phyloP scores from a whole-genome alignment of 805 yeast species.

The Sugiyamaella lignohabitans region DNA sequence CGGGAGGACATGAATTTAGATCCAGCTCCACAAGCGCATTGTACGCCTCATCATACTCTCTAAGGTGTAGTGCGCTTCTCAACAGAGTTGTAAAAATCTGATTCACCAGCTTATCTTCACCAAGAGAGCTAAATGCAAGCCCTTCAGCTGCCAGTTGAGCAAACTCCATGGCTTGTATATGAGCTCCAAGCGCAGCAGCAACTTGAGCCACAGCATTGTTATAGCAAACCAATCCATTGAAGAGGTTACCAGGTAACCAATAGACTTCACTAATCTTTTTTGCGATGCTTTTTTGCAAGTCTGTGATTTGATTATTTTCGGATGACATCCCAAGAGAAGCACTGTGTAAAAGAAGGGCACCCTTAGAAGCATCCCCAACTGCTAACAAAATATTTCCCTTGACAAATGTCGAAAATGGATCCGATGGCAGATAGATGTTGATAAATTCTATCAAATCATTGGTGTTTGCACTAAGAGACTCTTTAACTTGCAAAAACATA shows the following conservation, averaged over 20 bases:
- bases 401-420: conserved; percentile 18
- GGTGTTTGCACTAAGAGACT: background rate
- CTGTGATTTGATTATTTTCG: background rate
- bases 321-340: background rate
- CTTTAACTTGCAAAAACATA: background rate
- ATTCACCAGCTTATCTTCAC: conserved; percentile 12
- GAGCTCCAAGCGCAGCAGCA: conserved; percentile 2
- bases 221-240: conserved; percentile 9
- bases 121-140: conserved; percentile 21
- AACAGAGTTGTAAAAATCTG: conserved; percentile 22
- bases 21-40: conserved; percentile 28
- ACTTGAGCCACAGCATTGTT: conserved; percentile 6
- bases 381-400: conserved; percentile 27
- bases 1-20: conserved; percentile 7
- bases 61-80: conserved; percentile 26
- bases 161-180: conserved; percentile 34
- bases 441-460: conserved; percentile 9
- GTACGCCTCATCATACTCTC: conserved; percentile 33
- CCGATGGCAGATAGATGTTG: conserved; percentile 9
- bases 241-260: conserved; percentile 1
- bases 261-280: background rate
- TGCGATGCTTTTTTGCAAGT: background rate
- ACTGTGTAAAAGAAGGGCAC: background rate
- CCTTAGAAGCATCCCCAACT: background rate
- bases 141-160: conserved; percentile 25